Evolutionary conservation across 305 asterid genomes (phyloP), one percentile per base, ranked within the genome.

Genomic region (Fraxinus albicans): DNA sequence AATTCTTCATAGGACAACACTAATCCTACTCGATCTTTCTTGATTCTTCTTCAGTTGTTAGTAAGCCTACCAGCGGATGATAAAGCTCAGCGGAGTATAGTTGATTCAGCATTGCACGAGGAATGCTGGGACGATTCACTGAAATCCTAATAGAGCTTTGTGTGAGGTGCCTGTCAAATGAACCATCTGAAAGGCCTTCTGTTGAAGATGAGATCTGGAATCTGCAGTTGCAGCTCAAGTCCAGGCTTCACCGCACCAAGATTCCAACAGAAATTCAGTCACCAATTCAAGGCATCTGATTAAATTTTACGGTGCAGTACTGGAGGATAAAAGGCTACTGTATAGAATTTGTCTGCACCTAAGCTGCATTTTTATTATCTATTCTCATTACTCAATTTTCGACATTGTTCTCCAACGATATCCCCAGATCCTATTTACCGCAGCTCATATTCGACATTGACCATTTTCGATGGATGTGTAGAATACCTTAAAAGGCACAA

Each of bases 161-260:
- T 82, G 17, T 88, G 12, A 88, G 94, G 73, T 93, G 98, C 50
- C 88, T 93, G 38, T 90, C 97, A 10, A 81, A 83, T 19, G 88
- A 89, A 69, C 87, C 87, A 19, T 84, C 79, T 0, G 89, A 91
- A 55, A 81, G 97, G 87, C 97, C 98, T 27, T 92, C 97, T 0
- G 88, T 95, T 4, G 99, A 93, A 86, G 98, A 94, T 83, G 82
- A 92, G 29, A 85, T 94, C 3, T 95, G 99, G 99, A 95, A 95
- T 81, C 79, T 95, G 90, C 98, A 92, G 85, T 95, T 88, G 98
- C 98, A 53, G 95, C 96, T 81, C 99, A 95, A 85, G 92, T 95
- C 58, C 97, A 94, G 80, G 97, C 92, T 21, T 81, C 90, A 33
- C 84, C 88, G 90, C 84, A 78, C 35, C 88, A 44, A 44, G 55